Evolutionary conservation across 192 early-diverging fungal genomes (phyloP).

Genomic region (Coemansia sp.): DNA sequence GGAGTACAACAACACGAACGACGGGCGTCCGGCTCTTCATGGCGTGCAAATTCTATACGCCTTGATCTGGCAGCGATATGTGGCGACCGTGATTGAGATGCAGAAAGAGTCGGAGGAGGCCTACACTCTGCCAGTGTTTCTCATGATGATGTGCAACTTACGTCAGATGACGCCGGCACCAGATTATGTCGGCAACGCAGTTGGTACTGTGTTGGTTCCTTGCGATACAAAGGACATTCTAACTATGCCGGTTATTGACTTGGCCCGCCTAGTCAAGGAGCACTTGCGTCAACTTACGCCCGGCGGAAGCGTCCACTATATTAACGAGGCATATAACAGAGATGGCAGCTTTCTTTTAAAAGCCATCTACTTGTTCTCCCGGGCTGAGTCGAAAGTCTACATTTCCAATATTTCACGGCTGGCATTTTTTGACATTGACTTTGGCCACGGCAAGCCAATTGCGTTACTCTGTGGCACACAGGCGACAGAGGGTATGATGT

Average conservation of each 20-base stretch:
- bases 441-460: constrained; percentile 7
- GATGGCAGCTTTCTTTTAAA: constrained; percentile 1
- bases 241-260: no score
- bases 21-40: no score
- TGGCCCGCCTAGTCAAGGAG: no score
- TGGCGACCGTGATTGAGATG: background rate
- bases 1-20: no score
- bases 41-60: no score
- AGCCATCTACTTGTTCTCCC: background rate
- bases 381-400: constrained; percentile 5
- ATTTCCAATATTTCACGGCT: constrained; percentile 33
- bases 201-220: no score
- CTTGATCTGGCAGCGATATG: background rate
- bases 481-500: background rate
- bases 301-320: no score
- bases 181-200: no score
- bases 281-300: no score
- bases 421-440: constrained; percentile 21
- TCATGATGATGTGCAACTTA: no score
- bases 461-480: background rate
- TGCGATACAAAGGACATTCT: no score
- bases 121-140: background rate
- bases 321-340: constrained; percentile 9
- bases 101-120: background rate
- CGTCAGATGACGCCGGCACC: no score